A percentile compares a stretch with the other conserved stretches of the same genome.
Conservation (phyloP, 73 alveolate species). For the Paramecium caudatum region DNA sequence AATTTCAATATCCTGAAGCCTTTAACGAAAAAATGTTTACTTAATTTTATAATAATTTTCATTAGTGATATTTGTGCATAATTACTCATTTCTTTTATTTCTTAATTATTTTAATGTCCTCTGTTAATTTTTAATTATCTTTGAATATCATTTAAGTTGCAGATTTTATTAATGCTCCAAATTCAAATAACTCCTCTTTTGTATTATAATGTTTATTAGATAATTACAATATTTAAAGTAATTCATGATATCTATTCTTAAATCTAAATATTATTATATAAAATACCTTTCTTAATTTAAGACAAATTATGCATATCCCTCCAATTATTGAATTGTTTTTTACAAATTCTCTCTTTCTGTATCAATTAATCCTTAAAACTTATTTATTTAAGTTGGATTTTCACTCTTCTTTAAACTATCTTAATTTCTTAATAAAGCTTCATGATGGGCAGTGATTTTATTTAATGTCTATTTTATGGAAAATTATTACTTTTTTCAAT, state of each 20-base stretch:
- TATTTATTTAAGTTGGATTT: neutral
- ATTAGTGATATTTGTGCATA: neutral
- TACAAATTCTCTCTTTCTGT: neutral
- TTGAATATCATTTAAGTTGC: slow-evolving; percentile 12
- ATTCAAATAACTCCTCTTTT: slow-evolving; percentile 53
- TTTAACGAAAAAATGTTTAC: slow-evolving; percentile 22
- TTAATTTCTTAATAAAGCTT: slow-evolving; percentile 50
- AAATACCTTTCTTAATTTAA: neutral
- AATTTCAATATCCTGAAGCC: slow-evolving; percentile 2
- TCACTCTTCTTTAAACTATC: neutral
- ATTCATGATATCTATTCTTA: slow-evolving; percentile 24
- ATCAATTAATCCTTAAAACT: neutral
- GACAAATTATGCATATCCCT: neutral
- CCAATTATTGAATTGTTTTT: slow-evolving; percentile 1
- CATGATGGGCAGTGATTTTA: slow-evolving; percentile 56
- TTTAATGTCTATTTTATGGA: neutral
- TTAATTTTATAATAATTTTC: neutral
- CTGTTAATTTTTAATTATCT: slow-evolving; percentile 67
- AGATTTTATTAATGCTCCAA: slow-evolving; percentile 13
- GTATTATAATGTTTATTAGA: neutral
- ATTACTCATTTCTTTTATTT: slow-evolving; percentile 30
- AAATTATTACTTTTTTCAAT: slow-evolving; percentile 40
- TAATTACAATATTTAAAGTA: neutral
- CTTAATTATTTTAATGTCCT: slow-evolving; percentile 35
- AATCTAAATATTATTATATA: neutral